Evolutionary conservation across 352 stramenopile species (phyloP), one percentile per base, ranked within the genome.

Genomic region (Phytophthora capsici): DNA sequence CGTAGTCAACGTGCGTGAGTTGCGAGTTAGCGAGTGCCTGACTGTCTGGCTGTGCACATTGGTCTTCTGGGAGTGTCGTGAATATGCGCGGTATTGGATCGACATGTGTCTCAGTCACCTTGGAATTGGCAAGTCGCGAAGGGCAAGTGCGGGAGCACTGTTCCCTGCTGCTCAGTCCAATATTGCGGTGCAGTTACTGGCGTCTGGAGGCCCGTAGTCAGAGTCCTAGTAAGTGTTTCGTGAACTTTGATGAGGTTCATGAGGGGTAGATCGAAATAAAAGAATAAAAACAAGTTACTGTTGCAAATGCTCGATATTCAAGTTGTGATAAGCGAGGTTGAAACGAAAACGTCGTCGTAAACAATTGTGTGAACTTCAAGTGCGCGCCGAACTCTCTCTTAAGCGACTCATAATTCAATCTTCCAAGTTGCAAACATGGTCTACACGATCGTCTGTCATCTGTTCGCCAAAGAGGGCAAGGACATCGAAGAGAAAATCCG

Each of bases 381-480:
- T 25, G 30, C 41, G 3, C 28, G 1, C 6, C 28, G 1, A 32
- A 32, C 6, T 8, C 28, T 32, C 7, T 28, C 25, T 38, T 41
- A 17, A 13, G 34, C 14, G 26, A 10, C 8, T 67, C 59, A 67
- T 17, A 62, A 50, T 50, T 40, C 41, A 67, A 53, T 66, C 10
- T 41, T 23, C 30, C 36, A 3, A 36, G 37, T 22, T 9, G 4
- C 16, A 28, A 61, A 37, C n/a, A 76, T 72, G 64, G 64, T 72
- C 34, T 68, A 63, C 64, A 72, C 57, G 6, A 58, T 72, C 19
- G 64, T 72, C n/a, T 56, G 36, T 16, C 57, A 68, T 38, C 36
- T 72, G 28, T 55, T 63, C 17, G 64, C 64, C 57, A 72, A 72
- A 32, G 64, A 68, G 32, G 64, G 64, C 28, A 63, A 68, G 37